Conservation (phyloP, 2,329 filamentous ascomycete genomes). For the Calonectria naviculata region DNA sequence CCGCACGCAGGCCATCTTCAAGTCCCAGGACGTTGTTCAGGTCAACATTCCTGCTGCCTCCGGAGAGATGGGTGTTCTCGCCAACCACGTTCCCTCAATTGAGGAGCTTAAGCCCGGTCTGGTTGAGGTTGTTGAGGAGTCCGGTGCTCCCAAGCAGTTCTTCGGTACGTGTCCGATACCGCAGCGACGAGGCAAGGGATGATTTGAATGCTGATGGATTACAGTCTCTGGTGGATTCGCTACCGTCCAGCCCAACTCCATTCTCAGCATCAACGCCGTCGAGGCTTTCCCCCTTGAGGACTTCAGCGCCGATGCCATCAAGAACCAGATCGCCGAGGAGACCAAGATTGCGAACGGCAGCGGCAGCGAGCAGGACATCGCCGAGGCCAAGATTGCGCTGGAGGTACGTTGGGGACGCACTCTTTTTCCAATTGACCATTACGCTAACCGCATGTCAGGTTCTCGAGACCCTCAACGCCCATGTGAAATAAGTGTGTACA, state of each 20-base stretch:
- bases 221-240: slow-evolving; percentile 96
- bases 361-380: slow-evolving; percentile 97
- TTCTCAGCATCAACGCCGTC: slow-evolving; percentile 97
- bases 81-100: slow-evolving; percentile 98
- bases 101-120: slow-evolving; percentile 98
- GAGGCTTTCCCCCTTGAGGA: slow-evolving; percentile 96
- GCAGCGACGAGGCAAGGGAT: slow-evolving; percentile 1
- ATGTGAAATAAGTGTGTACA: slow-evolving; percentile 78
- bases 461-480: slow-evolving; percentile 84
- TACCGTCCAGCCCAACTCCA: slow-evolving; percentile 93
- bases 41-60: slow-evolving; percentile 99
- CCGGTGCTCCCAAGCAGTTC: slow-evolving; percentile 91
- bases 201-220: slow-evolving; percentile 32
- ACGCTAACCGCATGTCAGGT: slow-evolving; percentile 67
- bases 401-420: slow-evolving; percentile 71
- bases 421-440: not conserved
- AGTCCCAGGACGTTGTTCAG: slow-evolving; percentile 81
- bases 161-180: slow-evolving; percentile 79
- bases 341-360: slow-evolving; percentile 92
- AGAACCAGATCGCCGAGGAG: slow-evolving; percentile 90
- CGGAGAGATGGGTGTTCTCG: slow-evolving; percentile 99
- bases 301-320: slow-evolving; percentile 92
- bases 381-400: slow-evolving; percentile 98
- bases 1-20: slow-evolving; percentile 75
- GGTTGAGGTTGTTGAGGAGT: slow-evolving; percentile 95